These are phyloP conservation scores for Calonectria honghensis DNA, from an alignment of 2,329 filamentous ascomycete species.

Conservation along the genomic window DNA sequence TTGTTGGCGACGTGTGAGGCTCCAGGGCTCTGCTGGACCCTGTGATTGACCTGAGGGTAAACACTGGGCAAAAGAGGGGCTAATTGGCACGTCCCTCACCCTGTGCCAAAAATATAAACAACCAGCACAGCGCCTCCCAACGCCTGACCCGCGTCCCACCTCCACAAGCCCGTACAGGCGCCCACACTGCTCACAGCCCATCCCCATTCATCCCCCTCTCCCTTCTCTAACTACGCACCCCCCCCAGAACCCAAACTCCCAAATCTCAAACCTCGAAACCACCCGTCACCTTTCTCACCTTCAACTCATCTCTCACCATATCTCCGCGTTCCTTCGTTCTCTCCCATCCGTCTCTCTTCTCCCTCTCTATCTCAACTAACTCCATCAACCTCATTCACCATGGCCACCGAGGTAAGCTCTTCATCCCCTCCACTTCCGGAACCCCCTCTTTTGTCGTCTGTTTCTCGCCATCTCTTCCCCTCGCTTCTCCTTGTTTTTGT, in stretches of 20 bases:
- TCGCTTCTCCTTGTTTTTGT: conserved; percentile 37
- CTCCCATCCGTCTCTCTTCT: conserved; percentile 42
- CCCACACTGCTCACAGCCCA: conserved; percentile 46
- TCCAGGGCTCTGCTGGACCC: background rate
- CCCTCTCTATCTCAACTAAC: conserved; percentile 47
- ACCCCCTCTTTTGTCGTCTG: conserved; percentile 36
- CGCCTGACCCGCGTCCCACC: conserved; percentile 54
- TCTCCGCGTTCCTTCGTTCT: conserved; percentile 50
- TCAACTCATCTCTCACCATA: conserved; percentile 45
- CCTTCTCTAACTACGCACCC: conserved; percentile 51
- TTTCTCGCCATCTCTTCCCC: conserved; percentile 30
- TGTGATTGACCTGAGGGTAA: conserved; percentile 21
- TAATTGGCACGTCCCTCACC: conserved; percentile 27
- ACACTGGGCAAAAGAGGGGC: conserved; percentile 32
- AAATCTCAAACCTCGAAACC: conserved; percentile 55
- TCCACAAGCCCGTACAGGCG: conserved; percentile 45
- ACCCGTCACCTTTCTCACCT: conserved; percentile 46
- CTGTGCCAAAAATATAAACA: conserved; percentile 34
- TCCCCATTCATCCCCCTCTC: conserved; percentile 47
- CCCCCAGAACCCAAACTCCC: conserved; percentile 52
- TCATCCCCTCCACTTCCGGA: conserved; percentile 33
- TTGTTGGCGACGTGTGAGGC: background rate
- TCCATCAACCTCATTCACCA: conserved; percentile 51
- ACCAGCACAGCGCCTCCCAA: conserved; percentile 44
- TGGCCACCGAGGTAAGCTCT: conserved; percentile 60